Conservation (phyloP, 2,329 filamentous ascomycete genomes). For the Hysterium pulicare region DNA sequence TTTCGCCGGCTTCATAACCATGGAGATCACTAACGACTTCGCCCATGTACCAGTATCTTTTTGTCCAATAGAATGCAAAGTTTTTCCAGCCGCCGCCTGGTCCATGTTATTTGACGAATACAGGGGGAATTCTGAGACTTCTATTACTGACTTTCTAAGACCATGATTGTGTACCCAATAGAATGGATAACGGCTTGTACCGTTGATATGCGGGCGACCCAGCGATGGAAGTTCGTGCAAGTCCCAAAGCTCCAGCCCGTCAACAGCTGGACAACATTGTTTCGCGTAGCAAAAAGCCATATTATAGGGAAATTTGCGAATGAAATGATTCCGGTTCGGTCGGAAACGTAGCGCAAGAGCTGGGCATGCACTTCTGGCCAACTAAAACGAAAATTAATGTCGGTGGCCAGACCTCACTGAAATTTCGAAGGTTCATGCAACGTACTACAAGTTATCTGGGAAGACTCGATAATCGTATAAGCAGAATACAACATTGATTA, state of each 20-base stretch:
- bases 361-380: conserved; percentile 36
- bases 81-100: too few relatives aligned
- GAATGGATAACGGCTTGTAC: conserved; percentile 63
- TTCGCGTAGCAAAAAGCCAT: conserved; percentile 65
- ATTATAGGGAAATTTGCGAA: conserved; percentile 62
- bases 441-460: too few relatives aligned
- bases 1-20: neutral
- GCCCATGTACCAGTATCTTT: conserved; percentile 52
- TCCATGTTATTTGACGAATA: too few relatives aligned
- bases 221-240: conserved; percentile 66
- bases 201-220: conserved; percentile 61
- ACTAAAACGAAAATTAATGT: too few relatives aligned
- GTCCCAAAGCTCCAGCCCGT: conserved; percentile 68
- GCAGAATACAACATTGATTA: too few relatives aligned
- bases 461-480: too few relatives aligned
- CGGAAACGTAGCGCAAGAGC: conserved; percentile 55
- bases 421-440: too few relatives aligned
- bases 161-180: conserved; percentile 56
- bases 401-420: too few relatives aligned
- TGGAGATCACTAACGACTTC: conserved; percentile 39
- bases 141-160: too few relatives aligned
- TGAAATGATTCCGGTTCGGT: conserved; percentile 62
- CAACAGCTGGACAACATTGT: conserved; percentile 63
- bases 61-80: too few relatives aligned
- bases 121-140: too few relatives aligned